Percentiles rank a stretch among this genome's conserved stretches.
phyloP scores from a whole-genome alignment of 2,329 filamentous ascomycete species.

The Talaromyces amestolkiae region DNA sequence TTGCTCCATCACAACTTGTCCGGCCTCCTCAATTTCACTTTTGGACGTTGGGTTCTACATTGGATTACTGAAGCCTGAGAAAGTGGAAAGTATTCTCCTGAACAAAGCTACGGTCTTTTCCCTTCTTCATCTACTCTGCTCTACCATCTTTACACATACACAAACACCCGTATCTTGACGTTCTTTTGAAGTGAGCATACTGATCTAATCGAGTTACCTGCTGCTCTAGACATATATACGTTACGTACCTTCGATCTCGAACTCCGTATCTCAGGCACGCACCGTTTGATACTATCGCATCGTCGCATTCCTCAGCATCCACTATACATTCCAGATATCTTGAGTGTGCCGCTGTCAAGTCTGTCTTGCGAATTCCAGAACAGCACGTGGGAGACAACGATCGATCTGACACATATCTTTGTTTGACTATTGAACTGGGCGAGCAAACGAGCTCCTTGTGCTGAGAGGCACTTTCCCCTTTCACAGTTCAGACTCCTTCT shows the following conservation, averaged over 20 bases:
- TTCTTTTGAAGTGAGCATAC: conserved; percentile 2
- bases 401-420: background rate
- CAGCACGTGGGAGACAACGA: conserved; percentile 11
- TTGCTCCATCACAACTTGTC: conserved; percentile 15
- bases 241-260: background rate
- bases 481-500: conserved; percentile 20
- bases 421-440: background rate
- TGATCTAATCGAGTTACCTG: conserved; percentile 9
- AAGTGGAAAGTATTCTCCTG: conserved; percentile 12
- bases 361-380: background rate
- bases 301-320: conserved; percentile 5
- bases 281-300: background rate
- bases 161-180: background rate
- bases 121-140: conserved; percentile 1
- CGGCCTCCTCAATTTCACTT: conserved; percentile 20
- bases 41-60: background rate
- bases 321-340: conserved; percentile 5
- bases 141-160: background rate
- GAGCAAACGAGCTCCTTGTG: conserved; percentile 31
- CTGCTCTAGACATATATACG: conserved; percentile 2
- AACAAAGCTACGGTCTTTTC: conserved; percentile 18
- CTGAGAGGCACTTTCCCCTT: conserved; percentile 7
- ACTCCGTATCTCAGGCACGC: background rate
- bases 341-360: conserved; percentile 5
- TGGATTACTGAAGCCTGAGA: background rate